phyloP scores from a whole-genome alignment of 768 basidiomycete genomes.

The Leccinum broughii region DNA sequence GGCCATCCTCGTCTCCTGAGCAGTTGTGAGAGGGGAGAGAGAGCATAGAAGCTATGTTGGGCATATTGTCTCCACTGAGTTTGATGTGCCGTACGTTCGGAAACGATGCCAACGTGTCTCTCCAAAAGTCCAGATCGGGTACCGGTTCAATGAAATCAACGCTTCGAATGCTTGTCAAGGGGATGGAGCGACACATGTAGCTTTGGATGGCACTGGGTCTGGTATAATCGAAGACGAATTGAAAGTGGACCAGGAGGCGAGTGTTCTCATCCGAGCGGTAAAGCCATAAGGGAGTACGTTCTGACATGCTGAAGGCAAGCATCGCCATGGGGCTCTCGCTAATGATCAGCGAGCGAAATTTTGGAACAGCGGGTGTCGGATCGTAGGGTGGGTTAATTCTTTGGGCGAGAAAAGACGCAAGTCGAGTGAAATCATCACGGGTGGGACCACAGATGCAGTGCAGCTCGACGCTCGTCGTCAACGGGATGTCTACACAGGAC shows the following conservation, averaged over 20 bases:
- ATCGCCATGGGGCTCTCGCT: too few relatives aligned
- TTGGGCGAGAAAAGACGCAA: conserved; percentile 1
- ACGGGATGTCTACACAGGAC: conserved; percentile 5
- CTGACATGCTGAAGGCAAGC: background rate
- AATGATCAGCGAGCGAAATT: background rate
- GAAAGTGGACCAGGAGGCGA: conserved; percentile 1
- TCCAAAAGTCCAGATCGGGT: too few relatives aligned
- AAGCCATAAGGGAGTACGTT: background rate
- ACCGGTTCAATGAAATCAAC: too few relatives aligned
- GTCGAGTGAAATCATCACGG: background rate
- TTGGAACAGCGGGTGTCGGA: background rate
- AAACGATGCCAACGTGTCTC: too few relatives aligned
- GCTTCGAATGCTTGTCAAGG: too few relatives aligned
- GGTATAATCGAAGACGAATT: too few relatives aligned
- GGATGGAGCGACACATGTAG: too few relatives aligned
- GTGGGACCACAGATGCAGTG: background rate
- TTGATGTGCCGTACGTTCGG: too few relatives aligned
- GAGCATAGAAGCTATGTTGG: too few relatives aligned
- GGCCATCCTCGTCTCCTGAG: too few relatives aligned
- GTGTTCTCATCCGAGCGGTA: conserved; percentile 1
- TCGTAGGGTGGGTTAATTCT: background rate
- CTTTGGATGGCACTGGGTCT: background rate
- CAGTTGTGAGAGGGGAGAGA: too few relatives aligned
- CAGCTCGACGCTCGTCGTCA: background rate
- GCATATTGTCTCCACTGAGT: too few relatives aligned